phyloP scores from a whole-genome alignment of 805 yeast genomes.

The Limtongia smithiae region DNA sequence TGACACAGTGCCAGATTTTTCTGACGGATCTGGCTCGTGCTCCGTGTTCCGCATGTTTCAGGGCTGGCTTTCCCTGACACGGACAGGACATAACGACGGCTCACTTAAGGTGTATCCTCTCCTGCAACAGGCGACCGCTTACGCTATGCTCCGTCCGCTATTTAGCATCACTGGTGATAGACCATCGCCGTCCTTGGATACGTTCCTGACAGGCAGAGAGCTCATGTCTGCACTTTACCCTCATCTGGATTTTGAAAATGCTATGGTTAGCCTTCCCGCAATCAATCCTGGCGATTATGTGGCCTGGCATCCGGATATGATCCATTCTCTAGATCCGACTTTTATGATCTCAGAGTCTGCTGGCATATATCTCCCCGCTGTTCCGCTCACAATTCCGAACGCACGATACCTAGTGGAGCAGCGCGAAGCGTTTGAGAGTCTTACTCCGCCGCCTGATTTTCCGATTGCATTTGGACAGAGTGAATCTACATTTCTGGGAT shows the following conservation, averaged over 20 bases:
- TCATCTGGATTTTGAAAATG: slow-evolving; percentile 37
- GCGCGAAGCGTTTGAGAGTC: slow-evolving; percentile 24
- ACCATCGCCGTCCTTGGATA: slow-evolving; percentile 5
- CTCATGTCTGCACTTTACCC: slow-evolving; percentile 37
- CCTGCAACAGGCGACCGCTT: slow-evolving; percentile 41
- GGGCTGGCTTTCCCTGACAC: slow-evolving; percentile 45
- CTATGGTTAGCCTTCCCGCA: slow-evolving; percentile 40
- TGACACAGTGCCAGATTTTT: slow-evolving; percentile 38
- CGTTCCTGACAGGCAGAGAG: slow-evolving; percentile 37
- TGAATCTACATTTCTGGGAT: slow-evolving; percentile 6
- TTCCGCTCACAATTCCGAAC: slow-evolving; percentile 36
- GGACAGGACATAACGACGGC: slow-evolving; percentile 42
- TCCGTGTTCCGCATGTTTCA: slow-evolving; percentile 44
- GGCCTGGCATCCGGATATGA: slow-evolving; percentile 45
- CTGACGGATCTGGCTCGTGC: slow-evolving; percentile 36
- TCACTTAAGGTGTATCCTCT: slow-evolving; percentile 41
- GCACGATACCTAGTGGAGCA: slow-evolving; percentile 24
- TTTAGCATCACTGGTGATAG: slow-evolving; percentile 3
- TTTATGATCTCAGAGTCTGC: slow-evolving; percentile 39
- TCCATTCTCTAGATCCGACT: slow-evolving; percentile 43
- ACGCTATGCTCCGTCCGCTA: slow-evolving; percentile 43
- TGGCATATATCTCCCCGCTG: slow-evolving; percentile 41
- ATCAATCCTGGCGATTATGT: slow-evolving; percentile 46
- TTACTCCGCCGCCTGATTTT: slow-evolving; percentile 33
- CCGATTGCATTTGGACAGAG: slow-evolving; percentile 26